Evolutionary conservation across 2,329 filamentous ascomycete species (phyloP).

Genomic region (Tolypocladium inflatum): DNA sequence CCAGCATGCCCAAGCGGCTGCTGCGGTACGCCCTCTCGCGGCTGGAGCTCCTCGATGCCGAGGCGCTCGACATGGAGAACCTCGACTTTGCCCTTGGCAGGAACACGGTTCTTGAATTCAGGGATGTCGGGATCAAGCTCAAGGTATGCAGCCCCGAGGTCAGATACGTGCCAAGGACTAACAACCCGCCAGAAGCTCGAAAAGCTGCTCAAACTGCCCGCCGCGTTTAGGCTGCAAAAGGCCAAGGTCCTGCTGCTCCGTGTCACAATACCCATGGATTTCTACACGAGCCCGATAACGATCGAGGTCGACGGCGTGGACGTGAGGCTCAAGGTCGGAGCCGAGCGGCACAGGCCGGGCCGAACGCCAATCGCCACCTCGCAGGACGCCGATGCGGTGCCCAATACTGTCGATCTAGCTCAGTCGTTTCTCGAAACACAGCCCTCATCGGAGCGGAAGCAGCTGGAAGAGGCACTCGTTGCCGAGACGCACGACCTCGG

Average conservation of each 20-base stretch:
- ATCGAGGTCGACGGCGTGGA: slow-evolving; percentile 77
- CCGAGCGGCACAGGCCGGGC: slow-evolving; percentile 27
- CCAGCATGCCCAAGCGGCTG: slow-evolving; percentile 81
- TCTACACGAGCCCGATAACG: slow-evolving; percentile 74
- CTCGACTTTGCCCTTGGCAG: slow-evolving; percentile 76
- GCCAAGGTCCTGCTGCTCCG: slow-evolving; percentile 69
- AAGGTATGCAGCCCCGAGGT: slow-evolving; percentile 40
- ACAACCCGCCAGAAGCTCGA: slow-evolving; percentile 59
- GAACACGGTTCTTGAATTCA: slow-evolving; percentile 74
- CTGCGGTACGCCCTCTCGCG: slow-evolving; percentile 77
- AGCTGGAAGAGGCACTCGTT: slow-evolving; percentile 59
- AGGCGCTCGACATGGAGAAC: slow-evolving; percentile 76
- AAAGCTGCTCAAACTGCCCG: slow-evolving; percentile 62
- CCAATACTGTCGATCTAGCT: slow-evolving; percentile 63
- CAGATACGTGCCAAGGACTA: slow-evolving; percentile 1
- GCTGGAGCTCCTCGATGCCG: slow-evolving; percentile 79
- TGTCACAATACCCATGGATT: slow-evolving; percentile 77
- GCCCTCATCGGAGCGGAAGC: slow-evolving; percentile 52
- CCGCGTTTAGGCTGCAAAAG: slow-evolving; percentile 59
- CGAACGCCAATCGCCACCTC: slow-evolving; percentile 22
- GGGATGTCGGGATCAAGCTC: slow-evolving; percentile 73
- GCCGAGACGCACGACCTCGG: slow-evolving; percentile 53
- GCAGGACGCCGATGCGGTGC: slow-evolving; percentile 34
- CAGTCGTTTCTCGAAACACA: slow-evolving; percentile 71
- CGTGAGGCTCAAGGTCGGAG: slow-evolving; percentile 50